phyloP scores from a whole-genome alignment of 352 stramenopile species.

The Albugo laibachii region DNA sequence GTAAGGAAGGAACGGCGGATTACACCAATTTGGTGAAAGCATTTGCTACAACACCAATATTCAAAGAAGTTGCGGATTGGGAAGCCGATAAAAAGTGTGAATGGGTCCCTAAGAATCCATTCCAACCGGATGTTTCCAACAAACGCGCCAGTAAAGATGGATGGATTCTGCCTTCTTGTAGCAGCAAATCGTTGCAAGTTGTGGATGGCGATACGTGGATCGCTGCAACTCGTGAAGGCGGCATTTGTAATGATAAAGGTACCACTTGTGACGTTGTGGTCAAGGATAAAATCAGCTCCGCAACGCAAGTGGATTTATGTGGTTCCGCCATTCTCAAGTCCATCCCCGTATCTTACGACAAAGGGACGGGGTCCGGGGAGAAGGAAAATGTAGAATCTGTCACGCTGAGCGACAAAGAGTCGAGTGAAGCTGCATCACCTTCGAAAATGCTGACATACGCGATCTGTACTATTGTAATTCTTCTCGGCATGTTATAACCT shows the following conservation, averaged over 20 bases:
- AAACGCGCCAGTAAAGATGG: slow-evolving; percentile 4
- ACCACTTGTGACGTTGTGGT: slow-evolving; percentile 6
- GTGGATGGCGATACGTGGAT: slow-evolving; percentile 5
- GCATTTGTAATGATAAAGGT: slow-evolving; percentile 7
- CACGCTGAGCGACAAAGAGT: too few species aligned
- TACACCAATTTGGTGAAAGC: slow-evolving; percentile 7
- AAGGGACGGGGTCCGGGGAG: too few species aligned
- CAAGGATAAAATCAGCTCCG: background rate
- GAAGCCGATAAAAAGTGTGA: slow-evolving; percentile 1
- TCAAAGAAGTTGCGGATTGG: slow-evolving; percentile 6
- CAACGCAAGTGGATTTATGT: slow-evolving; percentile 8
- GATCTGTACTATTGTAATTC: too few species aligned
- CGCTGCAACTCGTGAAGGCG: slow-evolving; percentile 5
- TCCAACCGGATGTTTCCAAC: slow-evolving; percentile 1
- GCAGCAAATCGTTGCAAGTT: slow-evolving; percentile 4
- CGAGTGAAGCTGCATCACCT: too few species aligned
- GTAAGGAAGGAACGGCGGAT: slow-evolving; percentile 3
- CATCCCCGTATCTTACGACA: too few species aligned
- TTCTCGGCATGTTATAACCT: too few species aligned
- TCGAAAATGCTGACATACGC: too few species aligned
- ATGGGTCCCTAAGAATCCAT: slow-evolving; percentile 1
- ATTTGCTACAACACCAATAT: background rate
- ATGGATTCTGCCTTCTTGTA: slow-evolving; percentile 5
- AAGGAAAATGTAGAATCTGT: too few species aligned
- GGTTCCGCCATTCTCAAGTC: background rate